phyloP scores from a whole-genome alignment of 2,329 filamentous ascomycete species.

The Aspergillus tamarii region DNA sequence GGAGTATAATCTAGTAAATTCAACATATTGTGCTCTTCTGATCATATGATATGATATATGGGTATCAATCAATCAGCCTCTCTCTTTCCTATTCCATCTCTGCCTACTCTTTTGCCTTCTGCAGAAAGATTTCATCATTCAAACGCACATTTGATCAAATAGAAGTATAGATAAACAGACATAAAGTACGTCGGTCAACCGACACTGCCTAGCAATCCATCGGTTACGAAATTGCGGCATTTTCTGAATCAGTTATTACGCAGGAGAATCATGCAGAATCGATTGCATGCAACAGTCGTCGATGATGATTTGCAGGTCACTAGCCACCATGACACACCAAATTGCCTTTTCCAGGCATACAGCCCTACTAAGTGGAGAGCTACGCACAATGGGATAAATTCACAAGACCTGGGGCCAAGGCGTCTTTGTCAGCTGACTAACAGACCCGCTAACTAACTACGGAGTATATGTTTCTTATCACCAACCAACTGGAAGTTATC shows the following conservation, averaged over 20 bases:
- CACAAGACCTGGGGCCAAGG: constrained; percentile 13
- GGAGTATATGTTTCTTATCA: background rate
- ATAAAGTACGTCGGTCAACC: background rate
- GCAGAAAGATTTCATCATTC: constrained; percentile 9
- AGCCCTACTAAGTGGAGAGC: constrained; percentile 27
- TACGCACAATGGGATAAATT: constrained; percentile 2
- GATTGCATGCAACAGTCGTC: constrained; percentile 12
- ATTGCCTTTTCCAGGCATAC: constrained; percentile 21
- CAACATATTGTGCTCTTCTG: background rate
- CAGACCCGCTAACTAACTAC: background rate
- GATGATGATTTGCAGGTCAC: constrained; percentile 27
- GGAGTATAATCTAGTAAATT: background rate
- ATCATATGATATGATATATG: background rate
- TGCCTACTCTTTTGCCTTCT: background rate
- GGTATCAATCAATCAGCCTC: background rate
- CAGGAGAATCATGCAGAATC: constrained; percentile 21
- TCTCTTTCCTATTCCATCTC: background rate
- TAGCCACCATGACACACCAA: constrained; percentile 31
- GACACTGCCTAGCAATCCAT: constrained; percentile 14
- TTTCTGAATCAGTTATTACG: constrained; percentile 23
- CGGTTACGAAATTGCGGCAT: constrained; percentile 26
- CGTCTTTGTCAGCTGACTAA: constrained; percentile 23
- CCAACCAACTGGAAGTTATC: background rate
- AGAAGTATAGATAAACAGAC: background rate
- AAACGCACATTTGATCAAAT: constrained; percentile 12